phyloP scores from a whole-genome alignment of 2,329 filamentous ascomycete species.

The Aspergillus sp. region DNA sequence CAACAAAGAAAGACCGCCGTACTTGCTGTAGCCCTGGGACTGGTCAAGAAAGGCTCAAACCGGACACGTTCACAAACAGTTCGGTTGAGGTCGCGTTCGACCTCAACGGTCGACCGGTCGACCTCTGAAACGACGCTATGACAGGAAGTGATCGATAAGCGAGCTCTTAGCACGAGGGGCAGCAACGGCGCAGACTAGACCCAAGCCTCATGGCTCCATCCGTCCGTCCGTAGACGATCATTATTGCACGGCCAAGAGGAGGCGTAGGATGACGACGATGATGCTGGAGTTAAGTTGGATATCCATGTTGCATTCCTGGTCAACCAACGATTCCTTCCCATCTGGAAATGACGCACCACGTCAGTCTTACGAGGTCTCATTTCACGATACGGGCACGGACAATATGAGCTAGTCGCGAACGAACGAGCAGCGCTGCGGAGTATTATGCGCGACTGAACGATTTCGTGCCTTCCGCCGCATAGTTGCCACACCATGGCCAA shows the following conservation, averaged over 20 bases:
- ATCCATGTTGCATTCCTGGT: not conserved
- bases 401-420: not conserved
- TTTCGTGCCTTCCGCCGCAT: not conserved
- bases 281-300: not conserved
- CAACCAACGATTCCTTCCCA: not conserved
- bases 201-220: not conserved
- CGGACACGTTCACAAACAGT: not conserved
- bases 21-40: no score
- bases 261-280: not conserved
- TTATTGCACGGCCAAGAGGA: not conserved
- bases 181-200: not conserved
- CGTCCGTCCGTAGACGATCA: conserved; percentile 1
- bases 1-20: no score
- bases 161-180: conserved; percentile 11
- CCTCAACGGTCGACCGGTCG: conserved; percentile 2
- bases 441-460: not conserved
- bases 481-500: not conserved
- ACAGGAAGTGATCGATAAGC: conserved; percentile 12
- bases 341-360: not conserved
- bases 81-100: no score
- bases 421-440: not conserved
- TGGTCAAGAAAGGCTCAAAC: not conserved
- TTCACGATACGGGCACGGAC: not conserved
- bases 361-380: not conserved
- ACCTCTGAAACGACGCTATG: conserved; percentile 7